Percentiles rank a stretch among this genome's conserved stretches.
Conservation (phyloP, 306 rosid species). For the Hylodesmum podocarpum region DNA sequence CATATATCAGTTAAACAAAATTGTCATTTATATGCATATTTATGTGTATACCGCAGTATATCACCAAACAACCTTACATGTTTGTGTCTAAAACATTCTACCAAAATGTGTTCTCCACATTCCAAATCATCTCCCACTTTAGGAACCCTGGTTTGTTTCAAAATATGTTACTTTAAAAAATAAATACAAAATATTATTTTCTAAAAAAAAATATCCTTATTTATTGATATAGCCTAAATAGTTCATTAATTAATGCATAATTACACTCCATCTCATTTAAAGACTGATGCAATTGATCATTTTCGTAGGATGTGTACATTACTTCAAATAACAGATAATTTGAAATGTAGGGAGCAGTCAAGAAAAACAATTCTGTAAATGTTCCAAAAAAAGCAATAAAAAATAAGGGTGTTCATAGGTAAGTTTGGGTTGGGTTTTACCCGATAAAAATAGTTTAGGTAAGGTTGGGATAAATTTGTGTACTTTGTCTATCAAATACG, state of each 20-base stretch:
- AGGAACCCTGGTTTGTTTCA: neutral
- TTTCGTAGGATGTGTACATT: neutral
- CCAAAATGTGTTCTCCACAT: neutral
- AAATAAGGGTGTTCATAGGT: too few relatives aligned
- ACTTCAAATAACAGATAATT: neutral
- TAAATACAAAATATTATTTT: neutral
- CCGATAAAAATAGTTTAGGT: too few relatives aligned
- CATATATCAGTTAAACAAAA: constrained; percentile 27
- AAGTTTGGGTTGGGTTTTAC: too few relatives aligned
- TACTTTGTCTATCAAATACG: too few relatives aligned
- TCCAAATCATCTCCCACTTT: neutral
- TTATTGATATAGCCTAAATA: neutral
- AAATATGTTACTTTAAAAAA: neutral
- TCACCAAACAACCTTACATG: neutral
- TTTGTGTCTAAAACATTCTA: neutral
- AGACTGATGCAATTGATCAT: neutral
- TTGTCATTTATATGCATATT: constrained; percentile 1
- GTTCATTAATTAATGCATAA: neutral
- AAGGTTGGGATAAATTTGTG: too few relatives aligned
- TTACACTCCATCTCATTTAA: neutral
- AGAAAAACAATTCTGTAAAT: neutral
- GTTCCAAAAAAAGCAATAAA: constrained; percentile 7
- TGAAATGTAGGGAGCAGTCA: neutral
- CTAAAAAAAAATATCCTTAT: neutral
- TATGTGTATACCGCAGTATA: neutral